Evolutionary conservation across 345 rosid species (phyloP), one percentile per base, ranked within the genome.

Genomic region (Bruguiera sexangula): DNA sequence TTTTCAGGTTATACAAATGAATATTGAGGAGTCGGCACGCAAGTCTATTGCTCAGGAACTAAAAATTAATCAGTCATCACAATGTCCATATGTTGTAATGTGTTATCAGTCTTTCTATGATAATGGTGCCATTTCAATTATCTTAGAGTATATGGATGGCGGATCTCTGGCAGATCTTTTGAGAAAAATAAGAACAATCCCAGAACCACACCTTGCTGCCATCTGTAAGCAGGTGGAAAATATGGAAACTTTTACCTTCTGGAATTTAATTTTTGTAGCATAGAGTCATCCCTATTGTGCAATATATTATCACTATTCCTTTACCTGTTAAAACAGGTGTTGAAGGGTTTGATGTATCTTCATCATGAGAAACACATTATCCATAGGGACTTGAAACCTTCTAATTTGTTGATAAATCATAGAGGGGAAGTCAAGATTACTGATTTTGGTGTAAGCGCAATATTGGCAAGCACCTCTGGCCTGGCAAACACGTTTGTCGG

Each of bases 351-450:
- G 82, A 55, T 77, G 59, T 94, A 94, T 81, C 88, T 94, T 77
- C 98, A 94, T 77, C 92, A 82, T 56, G 96, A 94, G 70, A 85
- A 71, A 79, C 97, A 92, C 66, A 88, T 92, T 22, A 89, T 92
- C 65, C 97, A 92, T 74, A 86, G 97, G 72, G 88, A 93, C 72
- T 66, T 93, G 62, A 93, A 91, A 75, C 98, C 98, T 22, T 91
- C 96, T 1, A 91, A 94, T 76, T 79, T 94, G 85, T 81, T 91
- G 53, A 86, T 94, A 74, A 94, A 91, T 73, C 98, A 94, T 69
- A 82, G 86, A 81, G 98, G 98, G 59, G 95, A 89, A 79, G 96
- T 94, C 76, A 94, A 94, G 82, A 91, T 94, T 71, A 86, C 98
- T 19, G 96, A 94, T 76, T 94, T 94, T 77, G 98, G 98, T 68